Evolutionary conservation across 140 eudicot genomes (phyloP).

Genomic region (Bidens hawaiensis): DNA sequence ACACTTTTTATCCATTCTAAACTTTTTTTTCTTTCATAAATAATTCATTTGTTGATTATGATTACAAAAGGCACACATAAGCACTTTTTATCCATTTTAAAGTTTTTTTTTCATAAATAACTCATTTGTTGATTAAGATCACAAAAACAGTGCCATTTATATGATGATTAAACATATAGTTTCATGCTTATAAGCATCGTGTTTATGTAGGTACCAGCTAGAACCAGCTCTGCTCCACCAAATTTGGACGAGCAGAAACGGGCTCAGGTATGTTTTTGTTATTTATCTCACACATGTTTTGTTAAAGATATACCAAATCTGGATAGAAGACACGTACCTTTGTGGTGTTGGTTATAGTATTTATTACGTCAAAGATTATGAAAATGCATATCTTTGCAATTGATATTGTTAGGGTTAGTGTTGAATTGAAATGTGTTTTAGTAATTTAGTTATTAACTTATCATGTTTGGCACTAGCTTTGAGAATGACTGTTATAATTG

Average conservation of each 20-base stretch:
- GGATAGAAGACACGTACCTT: not conserved
- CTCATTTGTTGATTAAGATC: no score
- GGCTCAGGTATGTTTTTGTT: conserved; percentile 62
- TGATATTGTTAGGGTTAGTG: no score
- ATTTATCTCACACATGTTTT: not conserved
- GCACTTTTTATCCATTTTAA: no score
- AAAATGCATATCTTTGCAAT: no score
- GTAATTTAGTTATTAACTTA: no score
- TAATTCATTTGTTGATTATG: not conserved
- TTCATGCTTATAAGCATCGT: not conserved
- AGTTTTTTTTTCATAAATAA: no score
- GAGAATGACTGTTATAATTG: no score
- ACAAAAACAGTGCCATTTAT: no score
- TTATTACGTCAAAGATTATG: not conserved
- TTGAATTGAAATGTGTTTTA: no score
- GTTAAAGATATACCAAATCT: not conserved
- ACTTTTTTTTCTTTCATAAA: no score
- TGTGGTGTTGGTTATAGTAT: conserved; percentile 7
- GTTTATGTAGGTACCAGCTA: conserved; percentile 65
- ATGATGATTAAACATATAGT: not conserved
- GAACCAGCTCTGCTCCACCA: conserved; percentile 97
- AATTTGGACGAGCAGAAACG: conserved; percentile 83
- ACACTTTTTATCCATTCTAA: no score
- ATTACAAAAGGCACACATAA: not conserved
- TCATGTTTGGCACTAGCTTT: no score